Evolutionary conservation across 2,329 filamentous ascomycete species (phyloP), one percentile per base, ranked within the genome.

Genomic region (Leptographium wingfieldii): DNA sequence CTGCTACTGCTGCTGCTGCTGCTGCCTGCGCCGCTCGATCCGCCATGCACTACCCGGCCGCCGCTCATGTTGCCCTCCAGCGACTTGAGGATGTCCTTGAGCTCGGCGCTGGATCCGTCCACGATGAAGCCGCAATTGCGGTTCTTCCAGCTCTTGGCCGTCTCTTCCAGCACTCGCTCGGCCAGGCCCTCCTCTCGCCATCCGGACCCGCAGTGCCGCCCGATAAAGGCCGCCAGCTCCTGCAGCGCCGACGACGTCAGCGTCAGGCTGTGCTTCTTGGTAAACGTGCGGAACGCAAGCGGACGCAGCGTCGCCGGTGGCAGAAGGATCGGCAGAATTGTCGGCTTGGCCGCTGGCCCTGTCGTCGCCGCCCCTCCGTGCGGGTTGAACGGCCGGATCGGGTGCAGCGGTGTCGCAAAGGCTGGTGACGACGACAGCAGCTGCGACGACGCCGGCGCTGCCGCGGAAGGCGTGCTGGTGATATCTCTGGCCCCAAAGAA

Each of bases 141-240:
- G 65, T 86, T 89, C 76, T 96, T 97, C 95, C 94, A 99, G 66
- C 83, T 82, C 71, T 88, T 87, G 1, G 94, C 92, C 9, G 92
- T 84, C 72, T 97, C 94, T 68, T 99, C 94, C 43, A 99, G 75
- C 14, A 96, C 90, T 65, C 86, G 87, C 72, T 99, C 95, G 3
- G 92, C 94, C 38, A 96, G 77, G 0, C 95, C 92, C 70, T 95
- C 91, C 74, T 97, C 92, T 67, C 92, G 84, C 94, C 94, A 99
- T 85, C 86, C 90, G 60, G 92, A 92, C 40, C 94, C 94, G 71
- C 94, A 99, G 72, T 96, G 88, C 66, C 89, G 86, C 12, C 94
- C 95, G 58, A 99, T 87, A 71, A 99, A 99, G 1, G 83, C 80
- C 25, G 94, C 92, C 38, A 99, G 79, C 55, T 88, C 83, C 71